Base-by-base conservation (phyloP, 1,139 yeast species). In the Yamadazyma dendronema region DNA sequence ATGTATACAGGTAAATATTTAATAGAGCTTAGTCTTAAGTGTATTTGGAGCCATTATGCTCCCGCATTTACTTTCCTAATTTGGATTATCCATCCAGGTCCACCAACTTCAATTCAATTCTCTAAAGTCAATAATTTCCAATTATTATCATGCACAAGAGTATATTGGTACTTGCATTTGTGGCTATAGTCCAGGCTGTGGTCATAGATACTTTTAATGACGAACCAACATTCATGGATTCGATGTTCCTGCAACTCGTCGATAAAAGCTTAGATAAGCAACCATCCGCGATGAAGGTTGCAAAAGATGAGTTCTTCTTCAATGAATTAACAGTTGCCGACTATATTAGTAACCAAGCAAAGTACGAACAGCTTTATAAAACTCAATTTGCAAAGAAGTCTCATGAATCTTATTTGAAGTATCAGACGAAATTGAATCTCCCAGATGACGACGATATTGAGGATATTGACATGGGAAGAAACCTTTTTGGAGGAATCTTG, bases 401-500 rank as follows among this genome's bases (percentile, higher is more conserved):
- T 4, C 52, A 48, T 29, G 44, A 47, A 28, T 22, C 44, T 3
- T 52, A 46, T 31, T 16, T 52, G 32, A 48, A 46, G 22, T 54
- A 54, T 36, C 56, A 59, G 35, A 44, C 57, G 23, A 53, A 57
- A 30, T 38, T 64, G 31, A 49, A 49, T 1, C 54, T 63, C 6
- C 75, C 75, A 0, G 50, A 53, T 14, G 61, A 61, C 35, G 74
- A 68, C 38, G 69, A 67, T 31, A 61, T 67, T 2, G 47, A 57
- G 2, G 74, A 67, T 39, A 52, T 67, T 31, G 38, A 45, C 10
- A 39, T 48, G 15, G 52, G 44, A 17, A 44, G 46, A 4, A 54
- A 46, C 19, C 39, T 57, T 35, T 70, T 65, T 46, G 72, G 75
- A 0, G 78, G 79, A 1, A 68, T 72, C 26, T 59, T 71, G 4